phyloP scores from a whole-genome alignment of 306 rosid species.

The Cajanus cajan region DNA sequence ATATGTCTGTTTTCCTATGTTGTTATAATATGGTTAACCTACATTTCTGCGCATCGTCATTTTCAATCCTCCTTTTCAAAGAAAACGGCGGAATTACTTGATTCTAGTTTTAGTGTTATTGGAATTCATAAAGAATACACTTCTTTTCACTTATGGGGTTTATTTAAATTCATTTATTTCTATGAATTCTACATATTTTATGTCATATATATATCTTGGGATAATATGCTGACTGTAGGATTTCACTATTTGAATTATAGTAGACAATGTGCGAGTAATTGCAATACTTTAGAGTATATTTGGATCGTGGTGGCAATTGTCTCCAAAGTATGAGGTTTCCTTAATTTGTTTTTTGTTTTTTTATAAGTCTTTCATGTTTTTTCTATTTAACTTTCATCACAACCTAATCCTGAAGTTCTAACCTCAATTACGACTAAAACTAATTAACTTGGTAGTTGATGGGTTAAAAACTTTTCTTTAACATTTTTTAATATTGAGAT shows the following conservation, averaged over 20 bases:
- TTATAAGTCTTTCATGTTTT: not conserved
- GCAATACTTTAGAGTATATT: no score
- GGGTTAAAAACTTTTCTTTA: no score
- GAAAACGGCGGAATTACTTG: constrained; percentile 33
- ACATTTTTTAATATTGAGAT: no score
- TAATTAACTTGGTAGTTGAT: not conserved
- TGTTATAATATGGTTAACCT: not conserved
- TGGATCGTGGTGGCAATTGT: no score
- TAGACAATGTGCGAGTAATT: not conserved
- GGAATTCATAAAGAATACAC: not conserved
- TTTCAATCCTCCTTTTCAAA: constrained; percentile 31
- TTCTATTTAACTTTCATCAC: no score
- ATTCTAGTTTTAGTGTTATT: not conserved
- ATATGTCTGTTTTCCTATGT: not conserved
- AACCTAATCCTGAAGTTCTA: no score
- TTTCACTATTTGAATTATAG: not conserved
- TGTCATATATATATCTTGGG: not conserved
- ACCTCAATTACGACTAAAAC: no score
- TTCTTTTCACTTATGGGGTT: not conserved
- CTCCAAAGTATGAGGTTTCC: no score
- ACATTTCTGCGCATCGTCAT: constrained; percentile 13
- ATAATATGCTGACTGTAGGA: not conserved
- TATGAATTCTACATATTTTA: not conserved
- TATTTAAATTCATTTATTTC: not conserved
- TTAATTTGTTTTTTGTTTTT: no score